These are phyloP conservation scores for Tricholomella constricta DNA, from an alignment of 768 basidiomycete genomes.

Conservation along the genomic window DNA sequence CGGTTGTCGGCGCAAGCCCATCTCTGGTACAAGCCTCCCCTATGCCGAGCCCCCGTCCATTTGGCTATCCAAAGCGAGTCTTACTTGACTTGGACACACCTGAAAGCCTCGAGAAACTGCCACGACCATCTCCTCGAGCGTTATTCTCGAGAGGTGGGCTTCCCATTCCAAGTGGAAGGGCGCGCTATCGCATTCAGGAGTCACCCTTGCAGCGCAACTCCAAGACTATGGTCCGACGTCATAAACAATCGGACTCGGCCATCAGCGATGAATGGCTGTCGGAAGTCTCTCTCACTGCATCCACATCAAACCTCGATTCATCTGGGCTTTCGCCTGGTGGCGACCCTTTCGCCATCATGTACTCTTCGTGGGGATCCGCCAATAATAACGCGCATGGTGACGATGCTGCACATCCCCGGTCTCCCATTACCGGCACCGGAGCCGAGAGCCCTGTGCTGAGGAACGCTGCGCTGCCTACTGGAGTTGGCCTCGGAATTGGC, in stretches of 20 bases:
- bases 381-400: conserved; percentile 18
- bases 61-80: conserved; percentile 18
- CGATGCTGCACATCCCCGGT: conserved; percentile 26
- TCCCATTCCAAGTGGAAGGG: conserved; percentile 31
- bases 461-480: conserved; percentile 34
- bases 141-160: conserved; percentile 38
- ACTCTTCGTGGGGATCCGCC: conserved; percentile 39
- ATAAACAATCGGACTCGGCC: conserved; percentile 35
- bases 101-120: conserved; percentile 32
- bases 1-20: conserved; percentile 31
- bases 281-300: conserved; percentile 28
- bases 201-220: conserved; percentile 48
- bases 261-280: conserved; percentile 46
- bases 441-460: conserved; percentile 60
- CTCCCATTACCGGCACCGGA: conserved; percentile 34
- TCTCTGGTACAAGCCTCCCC: conserved; percentile 37
- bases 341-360: conserved; percentile 53
- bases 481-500: conserved; percentile 50
- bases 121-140: conserved; percentile 41
- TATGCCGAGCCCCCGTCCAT: conserved; percentile 26
- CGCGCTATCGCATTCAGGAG: conserved; percentile 40
- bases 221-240: conserved; percentile 17
- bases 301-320: conserved; percentile 21
- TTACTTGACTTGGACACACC: conserved; percentile 31
- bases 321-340: conserved; percentile 23